These are phyloP conservation scores for Millerago galiae DNA, from an alignment of 805 yeast genomes.

Conservation along the genomic window DNA sequence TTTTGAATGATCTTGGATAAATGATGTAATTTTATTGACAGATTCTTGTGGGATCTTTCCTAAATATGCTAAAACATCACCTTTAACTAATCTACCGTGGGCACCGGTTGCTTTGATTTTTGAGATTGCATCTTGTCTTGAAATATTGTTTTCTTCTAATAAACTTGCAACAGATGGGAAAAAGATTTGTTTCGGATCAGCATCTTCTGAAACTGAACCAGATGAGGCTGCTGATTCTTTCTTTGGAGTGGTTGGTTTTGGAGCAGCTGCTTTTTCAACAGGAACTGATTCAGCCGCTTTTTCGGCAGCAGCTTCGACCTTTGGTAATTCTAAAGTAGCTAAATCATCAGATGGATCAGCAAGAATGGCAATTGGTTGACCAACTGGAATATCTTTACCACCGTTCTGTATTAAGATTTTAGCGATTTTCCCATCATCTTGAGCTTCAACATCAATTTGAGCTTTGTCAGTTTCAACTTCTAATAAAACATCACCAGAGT, in stretches of 20 bases:
- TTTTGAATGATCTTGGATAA: slow-evolving; percentile 48
- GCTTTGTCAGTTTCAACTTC: slow-evolving; percentile 89
- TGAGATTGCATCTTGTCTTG: slow-evolving; percentile 60
- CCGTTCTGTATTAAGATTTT: slow-evolving; percentile 68
- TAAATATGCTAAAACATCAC: slow-evolving; percentile 81
- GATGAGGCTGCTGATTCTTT: background rate
- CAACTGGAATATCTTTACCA: slow-evolving; percentile 73
- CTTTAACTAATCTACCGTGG: slow-evolving; percentile 78
- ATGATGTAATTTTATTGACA: slow-evolving; percentile 47
- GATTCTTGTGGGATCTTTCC: slow-evolving; percentile 63
- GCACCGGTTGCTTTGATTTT: slow-evolving; percentile 85
- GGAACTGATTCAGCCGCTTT: slow-evolving; percentile 14
- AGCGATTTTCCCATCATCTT: slow-evolving; percentile 86
- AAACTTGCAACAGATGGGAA: slow-evolving; percentile 75
- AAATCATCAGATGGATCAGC: slow-evolving; percentile 90
- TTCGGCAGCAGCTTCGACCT: slow-evolving; percentile 14
- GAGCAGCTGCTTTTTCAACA: slow-evolving; percentile 9
- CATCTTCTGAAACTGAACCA: slow-evolving; percentile 28
- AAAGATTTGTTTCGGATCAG: slow-evolving; percentile 61
- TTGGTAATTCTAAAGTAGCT: slow-evolving; percentile 52
- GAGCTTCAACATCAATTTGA: slow-evolving; percentile 78
- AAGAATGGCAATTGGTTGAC: slow-evolving; percentile 79
- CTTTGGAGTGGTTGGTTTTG: slow-evolving; percentile 5
- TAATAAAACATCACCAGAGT: slow-evolving; percentile 74
- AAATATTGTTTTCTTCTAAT: slow-evolving; percentile 53